phyloP scores from a whole-genome alignment of 73 alveolate genomes.

The Durusdinium trenchii region DNA sequence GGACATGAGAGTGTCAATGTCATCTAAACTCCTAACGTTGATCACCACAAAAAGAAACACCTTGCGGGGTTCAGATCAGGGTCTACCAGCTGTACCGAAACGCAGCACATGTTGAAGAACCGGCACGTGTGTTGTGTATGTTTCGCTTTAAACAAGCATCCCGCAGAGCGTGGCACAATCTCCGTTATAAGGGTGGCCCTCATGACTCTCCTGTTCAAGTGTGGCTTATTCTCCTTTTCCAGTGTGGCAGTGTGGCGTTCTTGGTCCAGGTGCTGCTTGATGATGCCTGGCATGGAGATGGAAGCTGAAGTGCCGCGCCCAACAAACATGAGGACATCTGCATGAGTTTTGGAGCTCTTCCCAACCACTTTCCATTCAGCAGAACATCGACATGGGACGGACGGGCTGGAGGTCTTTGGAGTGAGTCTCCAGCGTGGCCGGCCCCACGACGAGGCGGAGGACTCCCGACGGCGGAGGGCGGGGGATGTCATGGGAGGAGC shows the following conservation, averaged over 20 bases:
- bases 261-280: slow-evolving; percentile 68
- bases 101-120: no score
- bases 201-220: background rate
- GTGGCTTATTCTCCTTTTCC: no score
- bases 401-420: slow-evolving; percentile 7
- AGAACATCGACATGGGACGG: background rate
- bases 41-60: no score
- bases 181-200: background rate
- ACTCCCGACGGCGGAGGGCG: background rate
- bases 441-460: slow-evolving; percentile 16
- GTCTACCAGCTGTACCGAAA: no score
- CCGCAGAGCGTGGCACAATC: background rate
- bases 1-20: no score
- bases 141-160: no score
- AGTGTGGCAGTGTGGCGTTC: no score
- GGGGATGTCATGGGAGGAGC: background rate
- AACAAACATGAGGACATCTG: background rate
- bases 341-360: background rate
- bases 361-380: background rate
- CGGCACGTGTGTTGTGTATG: no score
- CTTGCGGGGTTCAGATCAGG: no score
- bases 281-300: slow-evolving; percentile 91
- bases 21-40: no score
- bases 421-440: slow-evolving; percentile 30
- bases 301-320: slow-evolving; percentile 41